These are phyloP conservation scores for Pistacia vera DNA, from an alignment of 345 rosid species.

Conservation along the genomic window DNA sequence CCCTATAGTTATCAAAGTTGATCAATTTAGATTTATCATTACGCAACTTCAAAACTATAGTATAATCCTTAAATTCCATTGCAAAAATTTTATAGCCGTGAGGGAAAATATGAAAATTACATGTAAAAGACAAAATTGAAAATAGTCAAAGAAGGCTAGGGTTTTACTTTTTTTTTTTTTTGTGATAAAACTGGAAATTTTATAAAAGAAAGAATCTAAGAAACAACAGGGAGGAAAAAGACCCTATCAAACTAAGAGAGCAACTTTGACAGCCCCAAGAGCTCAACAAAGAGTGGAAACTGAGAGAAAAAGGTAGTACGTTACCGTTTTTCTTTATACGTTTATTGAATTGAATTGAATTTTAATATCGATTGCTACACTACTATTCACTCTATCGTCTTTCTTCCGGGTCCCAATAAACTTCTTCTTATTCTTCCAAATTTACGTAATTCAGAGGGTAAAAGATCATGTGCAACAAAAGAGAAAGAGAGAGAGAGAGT, in stretches of 20 bases:
- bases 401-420: background rate
- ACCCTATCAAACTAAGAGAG: too few relatives aligned
- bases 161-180: background rate
- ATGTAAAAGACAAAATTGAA: background rate
- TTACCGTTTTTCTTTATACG: slow-evolving; percentile 16
- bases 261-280: too few relatives aligned
- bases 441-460: slow-evolving; percentile 44
- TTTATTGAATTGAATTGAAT: slow-evolving; percentile 6
- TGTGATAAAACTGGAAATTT: too few relatives aligned
- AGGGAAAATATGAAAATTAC: background rate
- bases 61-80: too few relatives aligned
- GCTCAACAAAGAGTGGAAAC: too few relatives aligned
- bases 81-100: too few relatives aligned
- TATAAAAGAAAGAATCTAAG: too few relatives aligned
- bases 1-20: too few relatives aligned
- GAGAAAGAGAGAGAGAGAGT: too few relatives aligned
- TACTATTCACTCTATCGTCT: background rate
- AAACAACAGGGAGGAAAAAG: background rate
- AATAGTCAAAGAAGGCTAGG: background rate
- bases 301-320: slow-evolving; percentile 39
- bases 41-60: too few relatives aligned
- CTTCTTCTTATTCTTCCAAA: slow-evolving; percentile 28
- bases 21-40: too few relatives aligned
- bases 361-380: too few relatives aligned
- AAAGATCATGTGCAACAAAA: slow-evolving; percentile 40